Evolutionary conservation across 495 filamentous ascomycete species (phyloP).

Genomic region (Podospora tetraspora): DNA sequence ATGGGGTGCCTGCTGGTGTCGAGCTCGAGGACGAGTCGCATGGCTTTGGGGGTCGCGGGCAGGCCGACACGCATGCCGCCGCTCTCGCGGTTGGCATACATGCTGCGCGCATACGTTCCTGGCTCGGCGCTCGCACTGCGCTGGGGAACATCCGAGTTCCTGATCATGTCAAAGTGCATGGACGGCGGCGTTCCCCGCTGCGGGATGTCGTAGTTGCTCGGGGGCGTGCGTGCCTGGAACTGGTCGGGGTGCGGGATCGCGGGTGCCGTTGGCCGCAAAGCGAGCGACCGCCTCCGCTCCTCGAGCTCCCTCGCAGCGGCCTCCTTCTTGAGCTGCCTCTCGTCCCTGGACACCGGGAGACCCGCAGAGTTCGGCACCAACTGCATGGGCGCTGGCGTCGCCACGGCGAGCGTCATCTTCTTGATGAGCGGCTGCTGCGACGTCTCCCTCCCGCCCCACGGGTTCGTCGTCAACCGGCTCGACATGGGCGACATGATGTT

Average conservation of each 20-base stretch:
- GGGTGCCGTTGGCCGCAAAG: conserved; percentile 70
- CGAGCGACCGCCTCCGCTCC: conserved; percentile 76
- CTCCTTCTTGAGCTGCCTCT: conserved; percentile 61
- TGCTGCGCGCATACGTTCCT: conserved; percentile 28
- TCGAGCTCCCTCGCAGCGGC: conserved; percentile 81
- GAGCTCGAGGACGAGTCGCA: conserved; percentile 69
- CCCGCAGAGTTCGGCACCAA: conserved; percentile 32
- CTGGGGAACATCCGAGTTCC: conserved; percentile 34
- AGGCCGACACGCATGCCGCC: conserved; percentile 56
- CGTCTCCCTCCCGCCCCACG: neutral
- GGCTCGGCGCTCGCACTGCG: conserved; percentile 47
- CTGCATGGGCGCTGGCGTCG: conserved; percentile 32
- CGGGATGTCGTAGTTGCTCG: conserved; percentile 42
- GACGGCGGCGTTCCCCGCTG: conserved; percentile 19
- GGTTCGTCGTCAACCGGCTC: conserved; percentile 4
- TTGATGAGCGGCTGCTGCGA: conserved; percentile 10
- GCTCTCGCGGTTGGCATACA: conserved; percentile 43
- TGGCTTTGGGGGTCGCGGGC: conserved; percentile 78
- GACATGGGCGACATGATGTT: conserved; percentile 22
- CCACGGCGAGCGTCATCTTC: conserved; percentile 18
- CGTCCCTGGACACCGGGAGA: conserved; percentile 44
- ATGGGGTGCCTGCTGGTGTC: conserved; percentile 52
- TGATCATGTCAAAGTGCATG: conserved; percentile 35
- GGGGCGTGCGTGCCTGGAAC: conserved; percentile 28
- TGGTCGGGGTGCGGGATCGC: conserved; percentile 72